Evolutionary conservation across 345 rosid genomes (phyloP).

Genomic region (Salix brachista): DNA sequence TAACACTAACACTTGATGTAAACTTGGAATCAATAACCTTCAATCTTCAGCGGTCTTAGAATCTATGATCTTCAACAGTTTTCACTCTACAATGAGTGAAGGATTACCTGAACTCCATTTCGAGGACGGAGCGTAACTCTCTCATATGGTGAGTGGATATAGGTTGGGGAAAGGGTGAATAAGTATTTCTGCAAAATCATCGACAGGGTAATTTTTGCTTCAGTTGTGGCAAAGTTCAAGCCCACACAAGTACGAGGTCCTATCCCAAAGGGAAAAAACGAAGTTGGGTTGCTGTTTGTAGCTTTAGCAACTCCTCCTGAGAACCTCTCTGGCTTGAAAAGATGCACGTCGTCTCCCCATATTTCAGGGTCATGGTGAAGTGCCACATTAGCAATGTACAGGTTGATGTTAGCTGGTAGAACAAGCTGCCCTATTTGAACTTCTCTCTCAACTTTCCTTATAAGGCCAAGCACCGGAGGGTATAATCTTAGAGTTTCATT

Average conservation of each 20-base stretch:
- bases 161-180: conserved; percentile 33
- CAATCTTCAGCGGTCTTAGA: too few relatives aligned
- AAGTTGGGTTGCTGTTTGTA: conserved; percentile 18
- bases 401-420: conserved; percentile 11
- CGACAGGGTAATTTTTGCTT: conserved; percentile 29
- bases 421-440: conserved; percentile 17
- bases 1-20: too few relatives aligned
- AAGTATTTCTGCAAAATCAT: conserved; percentile 36
- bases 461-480: neutral
- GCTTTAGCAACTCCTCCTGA: conserved; percentile 30
- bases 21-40: too few relatives aligned
- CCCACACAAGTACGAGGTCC: conserved; percentile 35
- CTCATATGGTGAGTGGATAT: conserved; percentile 24
- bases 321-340: conserved; percentile 33
- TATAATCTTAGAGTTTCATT: conserved; percentile 19
- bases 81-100: conserved; percentile 9
- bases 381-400: conserved; percentile 17
- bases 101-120: conserved; percentile 32
- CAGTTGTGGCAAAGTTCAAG: conserved; percentile 27
- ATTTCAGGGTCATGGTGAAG: conserved; percentile 23
- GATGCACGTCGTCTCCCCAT: conserved; percentile 35
- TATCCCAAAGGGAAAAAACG: conserved; percentile 30
- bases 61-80: neutral
- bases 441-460: conserved; percentile 10
- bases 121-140: conserved; percentile 15